Evolutionary conservation across 768 basidiomycete genomes (phyloP).

Genomic region (Termitomyces sp.): DNA sequence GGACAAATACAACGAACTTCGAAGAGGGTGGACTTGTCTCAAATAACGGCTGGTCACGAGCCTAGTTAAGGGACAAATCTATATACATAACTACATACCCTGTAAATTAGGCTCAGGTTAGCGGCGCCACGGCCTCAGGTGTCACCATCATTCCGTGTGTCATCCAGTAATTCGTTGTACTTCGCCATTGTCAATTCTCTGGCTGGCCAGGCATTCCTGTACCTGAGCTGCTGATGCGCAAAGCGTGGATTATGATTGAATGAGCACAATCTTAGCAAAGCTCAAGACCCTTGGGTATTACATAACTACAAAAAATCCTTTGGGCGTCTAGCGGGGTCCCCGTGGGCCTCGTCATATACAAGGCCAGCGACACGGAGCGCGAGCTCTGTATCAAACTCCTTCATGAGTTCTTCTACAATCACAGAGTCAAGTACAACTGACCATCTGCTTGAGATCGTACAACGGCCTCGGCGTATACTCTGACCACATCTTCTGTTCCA

Average conservation of each 20-base stretch:
- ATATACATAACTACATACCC: too few relatives aligned
- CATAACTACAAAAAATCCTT: slow-evolving; percentile 62
- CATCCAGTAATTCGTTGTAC: background rate
- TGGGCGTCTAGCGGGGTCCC: slow-evolving; percentile 72
- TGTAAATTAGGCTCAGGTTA: too few relatives aligned
- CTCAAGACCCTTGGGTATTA: background rate
- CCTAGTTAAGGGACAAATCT: too few relatives aligned
- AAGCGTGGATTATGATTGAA: background rate
- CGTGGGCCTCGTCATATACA: slow-evolving; percentile 79
- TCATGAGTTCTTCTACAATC: background rate
- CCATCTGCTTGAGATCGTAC: slow-evolving; percentile 75
- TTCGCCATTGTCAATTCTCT: background rate
- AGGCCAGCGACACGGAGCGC: slow-evolving; percentile 82
- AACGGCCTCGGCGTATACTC: slow-evolving; percentile 93
- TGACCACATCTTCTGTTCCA: slow-evolving; percentile 96
- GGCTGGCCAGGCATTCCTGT: background rate
- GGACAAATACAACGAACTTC: background rate
- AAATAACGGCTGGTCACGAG: too few relatives aligned
- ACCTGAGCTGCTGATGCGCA: background rate
- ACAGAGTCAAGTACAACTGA: slow-evolving; percentile 22
- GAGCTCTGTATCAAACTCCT: slow-evolving; percentile 46
- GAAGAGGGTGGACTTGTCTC: too few relatives aligned
- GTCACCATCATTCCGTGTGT: background rate
- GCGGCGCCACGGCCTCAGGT: background rate
- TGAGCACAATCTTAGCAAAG: background rate